Conservation (phyloP, 306 rosid species). For the Prosopis cineraria region DNA sequence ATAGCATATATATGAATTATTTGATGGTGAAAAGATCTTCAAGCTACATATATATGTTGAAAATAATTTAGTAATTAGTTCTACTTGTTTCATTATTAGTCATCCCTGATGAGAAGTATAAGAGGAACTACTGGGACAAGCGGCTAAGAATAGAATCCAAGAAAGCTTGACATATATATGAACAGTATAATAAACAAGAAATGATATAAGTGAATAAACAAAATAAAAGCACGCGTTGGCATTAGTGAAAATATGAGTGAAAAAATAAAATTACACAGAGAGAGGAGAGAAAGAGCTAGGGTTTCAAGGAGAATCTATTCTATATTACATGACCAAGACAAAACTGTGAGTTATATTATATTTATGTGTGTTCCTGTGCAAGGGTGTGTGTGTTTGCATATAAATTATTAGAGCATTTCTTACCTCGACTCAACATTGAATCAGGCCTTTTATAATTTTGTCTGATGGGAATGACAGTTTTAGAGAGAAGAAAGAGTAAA, state of each 20-base stretch:
- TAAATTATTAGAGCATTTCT: no score
- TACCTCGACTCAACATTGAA: constrained; percentile 41
- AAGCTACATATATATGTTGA: background rate
- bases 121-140: constrained; percentile 46
- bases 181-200: no score
- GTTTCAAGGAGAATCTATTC: constrained; percentile 70
- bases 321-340: constrained; percentile 62
- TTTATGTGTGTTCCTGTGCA: no score
- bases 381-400: no score
- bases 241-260: constrained; percentile 41
- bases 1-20: background rate
- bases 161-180: constrained; percentile 33
- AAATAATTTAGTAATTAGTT: background rate
- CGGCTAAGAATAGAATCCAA: constrained; percentile 59
- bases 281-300: constrained; percentile 51
- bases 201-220: background rate
- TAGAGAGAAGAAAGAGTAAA: constrained; percentile 37
- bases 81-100: background rate
- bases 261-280: constrained; percentile 29
- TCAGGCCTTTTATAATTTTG: constrained; percentile 17
- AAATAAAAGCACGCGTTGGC: constrained; percentile 31
- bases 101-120: constrained; percentile 33
- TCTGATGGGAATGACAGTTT: constrained; percentile 29
- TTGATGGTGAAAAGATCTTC: background rate
- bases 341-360: constrained; percentile 37